phyloP scores from a whole-genome alignment of 2,329 filamentous ascomycete species.

The Berkeleyomyces basicola region DNA sequence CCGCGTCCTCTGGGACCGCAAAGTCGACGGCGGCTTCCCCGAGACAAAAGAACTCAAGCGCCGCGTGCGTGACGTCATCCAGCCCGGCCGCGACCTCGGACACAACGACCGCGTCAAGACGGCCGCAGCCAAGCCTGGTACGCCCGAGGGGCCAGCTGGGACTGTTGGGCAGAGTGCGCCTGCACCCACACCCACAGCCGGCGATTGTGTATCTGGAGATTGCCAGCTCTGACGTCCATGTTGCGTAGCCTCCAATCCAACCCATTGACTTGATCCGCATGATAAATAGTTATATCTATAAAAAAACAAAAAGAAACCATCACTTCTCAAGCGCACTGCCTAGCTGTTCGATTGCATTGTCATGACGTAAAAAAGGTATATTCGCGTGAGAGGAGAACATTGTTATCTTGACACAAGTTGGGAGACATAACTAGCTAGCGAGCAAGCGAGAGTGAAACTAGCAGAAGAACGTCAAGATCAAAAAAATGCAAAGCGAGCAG shows the following conservation, averaged over 20 bases:
- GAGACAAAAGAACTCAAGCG: conserved; percentile 87
- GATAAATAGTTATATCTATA: background rate
- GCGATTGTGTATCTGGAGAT: conserved; percentile 6
- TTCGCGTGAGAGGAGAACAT: background rate
- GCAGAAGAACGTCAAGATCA: background rate
- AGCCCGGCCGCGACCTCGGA: conserved; percentile 61
- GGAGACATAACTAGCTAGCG: background rate
- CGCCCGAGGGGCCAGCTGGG: conserved; percentile 17
- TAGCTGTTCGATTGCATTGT: background rate
- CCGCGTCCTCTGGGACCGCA: conserved; percentile 69
- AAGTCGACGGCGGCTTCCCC: conserved; percentile 74
- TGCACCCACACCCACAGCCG: background rate
- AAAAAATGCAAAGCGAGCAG: conserved; percentile 2
- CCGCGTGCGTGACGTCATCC: conserved; percentile 63
- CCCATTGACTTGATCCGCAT: background rate
- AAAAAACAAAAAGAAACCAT: background rate
- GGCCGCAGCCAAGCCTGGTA: conserved; percentile 15
- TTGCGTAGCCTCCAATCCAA: no score
- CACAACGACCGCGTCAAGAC: conserved; percentile 48
- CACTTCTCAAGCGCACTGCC: background rate
- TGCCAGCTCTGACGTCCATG: background rate
- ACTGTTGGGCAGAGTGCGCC: background rate
- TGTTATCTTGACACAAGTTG: conserved; percentile 2
- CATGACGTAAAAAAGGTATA: background rate
- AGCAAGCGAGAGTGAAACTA: background rate